Evolutionary conservation across 805 yeast species (phyloP), one percentile per base, ranked within the genome.

Genomic region (Lipomyces sp.): DNA sequence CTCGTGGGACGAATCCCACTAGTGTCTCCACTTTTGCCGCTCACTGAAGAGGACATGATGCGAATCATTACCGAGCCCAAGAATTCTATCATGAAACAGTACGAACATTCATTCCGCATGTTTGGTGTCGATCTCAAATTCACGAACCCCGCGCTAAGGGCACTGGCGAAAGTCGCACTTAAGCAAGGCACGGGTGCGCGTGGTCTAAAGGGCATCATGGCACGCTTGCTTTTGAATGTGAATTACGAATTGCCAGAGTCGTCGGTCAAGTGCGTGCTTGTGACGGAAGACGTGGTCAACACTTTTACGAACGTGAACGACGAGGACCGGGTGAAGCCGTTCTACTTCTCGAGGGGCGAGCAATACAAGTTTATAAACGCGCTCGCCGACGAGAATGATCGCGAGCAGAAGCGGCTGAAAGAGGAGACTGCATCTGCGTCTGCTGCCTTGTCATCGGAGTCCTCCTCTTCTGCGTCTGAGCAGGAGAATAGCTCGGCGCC

Each of bases 231-330:
- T 14, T 24, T 54, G 32, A 44, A 54, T 40, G 58, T 54, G 4
- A 80, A 79, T 60, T 80, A 74, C 61, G 83, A 79, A 42, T 76
- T 81, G 58, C 83, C 83, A 0, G 81, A 75, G n/a, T 75, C 81
- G 22, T 77, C 79, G 0, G 70, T 77, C 7, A 64, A 74, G 19
- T 78, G 71, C 61, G 82, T 79, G 1, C 62, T 80, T 8, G 67
- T 80, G 14, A 75, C 75, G 50, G 68, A 68, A 37, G 69, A 69
- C 3, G 74, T 78, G 10, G 61, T 54, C 23, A 44, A 54, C 21
- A 47, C 61, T 6, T 57, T 50, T 39, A 37, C 35, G 23, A 42
- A 41, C 10, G 29, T 42, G n/a, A 21, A 8, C 14, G 16, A 24
- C 5, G 53, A 46, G 18, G 49, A 57, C 3, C 41, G 57, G 3